Evolutionary conservation across 1,284 basidiomycete genomes (phyloP).

Genomic region (Peniophora sp.): DNA sequence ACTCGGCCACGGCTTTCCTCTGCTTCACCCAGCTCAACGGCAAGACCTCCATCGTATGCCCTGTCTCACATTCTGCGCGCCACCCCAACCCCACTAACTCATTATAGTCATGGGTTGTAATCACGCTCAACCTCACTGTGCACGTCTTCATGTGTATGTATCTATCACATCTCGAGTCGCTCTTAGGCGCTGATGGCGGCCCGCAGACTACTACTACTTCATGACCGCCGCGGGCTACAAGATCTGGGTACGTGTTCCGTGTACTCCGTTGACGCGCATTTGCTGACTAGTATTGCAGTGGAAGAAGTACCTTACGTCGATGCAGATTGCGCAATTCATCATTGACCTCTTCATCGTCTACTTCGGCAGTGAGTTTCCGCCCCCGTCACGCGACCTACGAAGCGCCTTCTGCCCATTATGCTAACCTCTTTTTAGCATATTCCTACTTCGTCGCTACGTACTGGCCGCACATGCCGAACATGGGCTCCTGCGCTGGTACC

Average conservation of each 20-base stretch:
- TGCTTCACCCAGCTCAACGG: slow-evolving; percentile 95
- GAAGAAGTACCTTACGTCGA: slow-evolving; percentile 93
- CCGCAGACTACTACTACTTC: slow-evolving; percentile 91
- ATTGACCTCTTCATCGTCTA: slow-evolving; percentile 87
- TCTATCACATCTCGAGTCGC: not conserved
- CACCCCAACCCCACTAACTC: slow-evolving; percentile 6
- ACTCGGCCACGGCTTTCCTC: slow-evolving; percentile 94
- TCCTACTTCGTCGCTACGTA: slow-evolving; percentile 72
- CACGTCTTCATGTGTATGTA: slow-evolving; percentile 97
- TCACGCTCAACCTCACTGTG: slow-evolving; percentile 86
- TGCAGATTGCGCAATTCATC: slow-evolving; percentile 95
- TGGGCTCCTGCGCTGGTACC: slow-evolving; percentile 83
- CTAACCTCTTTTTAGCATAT: slow-evolving; percentile 58
- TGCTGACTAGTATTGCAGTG: slow-evolving; percentile 44
- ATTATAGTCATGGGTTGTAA: slow-evolving; percentile 90
- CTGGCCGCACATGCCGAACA: slow-evolving; percentile 54
- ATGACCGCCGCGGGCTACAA: slow-evolving; percentile 91
- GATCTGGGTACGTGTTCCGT: slow-evolving; percentile 73
- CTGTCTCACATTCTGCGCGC: slow-evolving; percentile 4
- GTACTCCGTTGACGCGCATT: not conserved
- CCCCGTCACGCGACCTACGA: not conserved
- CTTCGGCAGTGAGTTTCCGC: slow-evolving; percentile 74
- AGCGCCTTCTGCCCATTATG: slow-evolving; percentile 9
- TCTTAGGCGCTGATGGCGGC: not conserved
- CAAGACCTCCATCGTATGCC: slow-evolving; percentile 72